phyloP scores from a whole-genome alignment of 768 basidiomycete genomes.

The Boletellus ananas region DNA sequence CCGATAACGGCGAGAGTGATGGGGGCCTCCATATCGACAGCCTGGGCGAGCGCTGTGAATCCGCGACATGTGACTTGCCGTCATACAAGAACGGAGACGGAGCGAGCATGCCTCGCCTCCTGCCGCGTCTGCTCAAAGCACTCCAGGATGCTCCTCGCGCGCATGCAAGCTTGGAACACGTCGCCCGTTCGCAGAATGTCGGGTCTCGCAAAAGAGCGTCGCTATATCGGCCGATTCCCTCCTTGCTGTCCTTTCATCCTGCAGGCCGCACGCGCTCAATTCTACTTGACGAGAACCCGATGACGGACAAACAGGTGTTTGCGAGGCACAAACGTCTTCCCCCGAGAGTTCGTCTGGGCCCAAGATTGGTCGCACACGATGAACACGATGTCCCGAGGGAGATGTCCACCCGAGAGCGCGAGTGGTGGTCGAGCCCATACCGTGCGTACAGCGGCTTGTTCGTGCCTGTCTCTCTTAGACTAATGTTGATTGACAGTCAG shows the following conservation, averaged over 20 bases:
- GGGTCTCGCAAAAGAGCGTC: conserved; percentile 26
- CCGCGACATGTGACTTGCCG: conserved; percentile 19
- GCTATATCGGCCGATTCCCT: conserved; percentile 32
- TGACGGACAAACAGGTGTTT: conserved; percentile 49
- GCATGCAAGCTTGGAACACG: conserved; percentile 7
- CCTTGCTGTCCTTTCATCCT: conserved; percentile 43
- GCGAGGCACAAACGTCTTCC: conserved; percentile 54
- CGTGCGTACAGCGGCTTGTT: conserved; percentile 38
- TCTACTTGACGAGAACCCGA: conserved; percentile 57
- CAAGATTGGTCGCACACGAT: conserved; percentile 19
- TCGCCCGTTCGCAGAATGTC: conserved; percentile 9
- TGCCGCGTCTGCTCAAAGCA: conserved; percentile 56
- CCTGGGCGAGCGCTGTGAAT: conserved; percentile 20
- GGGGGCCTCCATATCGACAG: conserved; percentile 29
- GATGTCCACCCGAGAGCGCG: conserved; percentile 61
- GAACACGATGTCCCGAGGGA: conserved; percentile 42
- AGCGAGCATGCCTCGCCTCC: conserved; percentile 62
- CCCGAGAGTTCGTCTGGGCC: conserved; percentile 39
- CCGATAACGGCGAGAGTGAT: conserved; percentile 77
- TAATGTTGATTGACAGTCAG: conserved; percentile 44
- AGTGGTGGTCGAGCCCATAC: conserved; percentile 76
- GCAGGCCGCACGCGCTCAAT: conserved; percentile 52
- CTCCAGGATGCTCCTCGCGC: conserved; percentile 31
- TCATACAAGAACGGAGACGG: too few relatives aligned
- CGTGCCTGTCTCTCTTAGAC: neutral